phyloP scores from a whole-genome alignment of 176 grass and related monocot genomes.

The Elaeis guineensis region DNA sequence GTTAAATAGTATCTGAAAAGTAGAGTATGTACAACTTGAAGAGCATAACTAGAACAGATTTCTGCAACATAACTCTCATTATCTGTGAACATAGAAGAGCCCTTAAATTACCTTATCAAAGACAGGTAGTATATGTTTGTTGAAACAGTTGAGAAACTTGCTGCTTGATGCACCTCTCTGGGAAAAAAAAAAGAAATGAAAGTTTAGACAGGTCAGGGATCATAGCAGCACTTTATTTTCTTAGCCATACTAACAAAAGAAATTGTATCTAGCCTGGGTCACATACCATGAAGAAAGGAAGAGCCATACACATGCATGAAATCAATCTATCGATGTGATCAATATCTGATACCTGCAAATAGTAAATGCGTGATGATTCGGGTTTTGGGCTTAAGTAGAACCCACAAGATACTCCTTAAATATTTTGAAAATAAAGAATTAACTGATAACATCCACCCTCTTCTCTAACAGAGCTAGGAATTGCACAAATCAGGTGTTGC shows the following conservation, averaged over 20 bases:
- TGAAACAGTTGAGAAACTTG: slow-evolving; percentile 89
- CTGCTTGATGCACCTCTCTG: slow-evolving; percentile 92
- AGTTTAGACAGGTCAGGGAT: neutral
- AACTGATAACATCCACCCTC: no score
- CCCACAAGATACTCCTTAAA: no score
- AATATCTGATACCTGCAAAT: slow-evolving; percentile 64
- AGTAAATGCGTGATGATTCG: slow-evolving; percentile 21
- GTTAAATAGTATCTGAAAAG: no score
- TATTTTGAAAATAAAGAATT: no score
- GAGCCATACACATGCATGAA: slow-evolving; percentile 98
- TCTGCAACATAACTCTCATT: no score
- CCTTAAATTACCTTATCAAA: slow-evolving; percentile 73
- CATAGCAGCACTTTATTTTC: neutral
- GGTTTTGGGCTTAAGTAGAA: slow-evolving; percentile 2
- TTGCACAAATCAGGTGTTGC: no score
- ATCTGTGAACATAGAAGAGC: no score
- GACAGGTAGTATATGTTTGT: slow-evolving; percentile 89
- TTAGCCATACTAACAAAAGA: neutral
- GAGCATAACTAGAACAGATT: no score
- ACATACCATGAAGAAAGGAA: slow-evolving; percentile 86
- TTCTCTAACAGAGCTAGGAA: no score
- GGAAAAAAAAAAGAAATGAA: slow-evolving; percentile 5
- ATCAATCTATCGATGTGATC: slow-evolving; percentile 85
- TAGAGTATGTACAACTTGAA: no score
- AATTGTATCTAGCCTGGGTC: neutral